phyloP scores from a whole-genome alignment of 768 basidiomycete genomes.

The Russula virescens region DNA sequence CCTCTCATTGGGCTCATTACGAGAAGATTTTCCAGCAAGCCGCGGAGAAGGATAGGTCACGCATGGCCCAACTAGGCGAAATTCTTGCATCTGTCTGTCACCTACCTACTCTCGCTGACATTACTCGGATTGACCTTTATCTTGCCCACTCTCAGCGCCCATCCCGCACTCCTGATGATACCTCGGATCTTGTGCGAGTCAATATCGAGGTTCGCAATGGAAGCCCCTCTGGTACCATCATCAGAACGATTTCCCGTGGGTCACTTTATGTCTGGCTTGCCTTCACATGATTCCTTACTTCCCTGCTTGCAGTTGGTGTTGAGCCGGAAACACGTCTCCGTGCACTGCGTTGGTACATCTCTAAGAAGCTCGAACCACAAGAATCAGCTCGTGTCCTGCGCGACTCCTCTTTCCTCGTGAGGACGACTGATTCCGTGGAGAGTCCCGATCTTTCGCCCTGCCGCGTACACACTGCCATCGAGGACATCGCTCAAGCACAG shows the following conservation, averaged over 20 bases:
- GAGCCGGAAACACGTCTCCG: conserved; percentile 19
- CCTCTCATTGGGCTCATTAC: conserved; percentile 12
- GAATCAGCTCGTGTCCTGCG: conserved; percentile 14
- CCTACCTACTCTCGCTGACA: no score
- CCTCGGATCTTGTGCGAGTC: conserved; percentile 10
- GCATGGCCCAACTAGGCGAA: conserved; percentile 6
- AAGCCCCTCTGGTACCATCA: conserved; percentile 1
- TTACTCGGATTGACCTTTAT: neutral
- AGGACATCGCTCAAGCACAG: conserved; percentile 8
- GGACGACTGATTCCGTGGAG: neutral
- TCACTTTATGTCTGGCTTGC: neutral
- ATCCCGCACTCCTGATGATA: neutral
- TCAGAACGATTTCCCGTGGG: conserved; percentile 5
- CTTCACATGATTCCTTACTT: neutral
- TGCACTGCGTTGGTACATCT: conserved; percentile 21
- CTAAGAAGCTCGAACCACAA: conserved; percentile 12
- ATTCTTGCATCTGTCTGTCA: conserved; percentile 15
- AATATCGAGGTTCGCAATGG: conserved; percentile 10
- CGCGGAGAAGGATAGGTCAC: conserved; percentile 17
- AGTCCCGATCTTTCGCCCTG: conserved; percentile 2
- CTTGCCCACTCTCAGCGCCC: neutral
- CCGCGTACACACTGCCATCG: conserved; percentile 17
- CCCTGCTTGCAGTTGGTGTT: conserved; percentile 1
- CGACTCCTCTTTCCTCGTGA: conserved; percentile 13
- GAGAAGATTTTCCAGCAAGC: conserved; percentile 18